Percentiles rank a stretch among this genome's conserved stretches.
These are phyloP conservation scores for Microcyclospora pomicola DNA, from an alignment of 2,329 filamentous ascomycete species.

Conservation along the genomic window DNA sequence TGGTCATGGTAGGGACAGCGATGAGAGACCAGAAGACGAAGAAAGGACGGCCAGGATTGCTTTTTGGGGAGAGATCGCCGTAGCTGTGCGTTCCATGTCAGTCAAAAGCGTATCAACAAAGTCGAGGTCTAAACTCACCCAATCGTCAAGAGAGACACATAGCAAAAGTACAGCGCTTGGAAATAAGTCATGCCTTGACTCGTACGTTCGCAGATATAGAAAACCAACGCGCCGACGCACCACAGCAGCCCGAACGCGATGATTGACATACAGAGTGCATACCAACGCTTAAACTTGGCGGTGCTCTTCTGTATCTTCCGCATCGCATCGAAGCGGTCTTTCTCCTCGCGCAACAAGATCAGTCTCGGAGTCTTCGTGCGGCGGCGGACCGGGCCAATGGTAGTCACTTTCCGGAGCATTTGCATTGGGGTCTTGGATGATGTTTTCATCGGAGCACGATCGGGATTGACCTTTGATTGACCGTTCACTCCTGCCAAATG, in stretches of 20 bases:
- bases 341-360: constrained; percentile 41
- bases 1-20: constrained; percentile 75
- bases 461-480: neutral
- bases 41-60: constrained; percentile 66
- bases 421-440: constrained; percentile 2
- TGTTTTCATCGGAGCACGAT: neutral
- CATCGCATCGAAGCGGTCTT: constrained; percentile 38
- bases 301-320: constrained; percentile 59
- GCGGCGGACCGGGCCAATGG: constrained; percentile 5
- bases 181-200: constrained; percentile 57
- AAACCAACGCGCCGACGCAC: constrained; percentile 66
- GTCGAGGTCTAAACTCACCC: constrained; percentile 42
- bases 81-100: constrained; percentile 41
- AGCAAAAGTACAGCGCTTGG: constrained; percentile 71
- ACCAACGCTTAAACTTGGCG: constrained; percentile 56
- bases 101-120: no score
- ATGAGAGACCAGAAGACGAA: constrained; percentile 90
- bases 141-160: constrained; percentile 69
- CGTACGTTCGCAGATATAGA: constrained; percentile 46
- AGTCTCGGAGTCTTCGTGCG: constrained; percentile 29
- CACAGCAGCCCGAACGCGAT: constrained; percentile 60
- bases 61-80: constrained; percentile 63
- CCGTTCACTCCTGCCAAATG: no score
- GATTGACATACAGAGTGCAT: constrained; percentile 53
- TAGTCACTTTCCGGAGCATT: constrained; percentile 9